Percentiles rank a stretch among this genome's conserved stretches.
These are phyloP conservation scores for Avena insularis DNA, from an alignment of 176 grass and related monocot species.

Conservation along the genomic window DNA sequence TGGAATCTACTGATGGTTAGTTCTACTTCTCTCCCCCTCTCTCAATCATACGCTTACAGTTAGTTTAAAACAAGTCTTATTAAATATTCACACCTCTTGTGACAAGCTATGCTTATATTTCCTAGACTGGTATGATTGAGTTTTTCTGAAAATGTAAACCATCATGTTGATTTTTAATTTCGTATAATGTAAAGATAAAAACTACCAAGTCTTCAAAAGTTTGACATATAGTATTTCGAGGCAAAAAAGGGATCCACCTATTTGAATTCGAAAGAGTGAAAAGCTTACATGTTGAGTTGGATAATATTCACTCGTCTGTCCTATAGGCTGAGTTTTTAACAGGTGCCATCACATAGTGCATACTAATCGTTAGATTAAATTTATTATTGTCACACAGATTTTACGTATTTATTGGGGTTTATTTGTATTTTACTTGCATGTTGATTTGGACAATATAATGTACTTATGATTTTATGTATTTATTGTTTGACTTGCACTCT, in stretches of 20 bases:
- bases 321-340: constrained; percentile 14
- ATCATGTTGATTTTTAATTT: constrained; percentile 16
- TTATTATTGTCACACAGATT: constrained; percentile 1
- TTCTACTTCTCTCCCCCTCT: neutral
- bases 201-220: neutral
- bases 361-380: constrained; percentile 8
- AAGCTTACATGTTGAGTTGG: neutral
- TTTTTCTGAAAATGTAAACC: neutral
- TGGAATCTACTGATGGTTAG: constrained; percentile 59
- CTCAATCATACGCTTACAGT: constrained; percentile 18
- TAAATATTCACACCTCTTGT: neutral
- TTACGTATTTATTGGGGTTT: constrained; percentile 17
- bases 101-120: neutral
- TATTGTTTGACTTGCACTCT: constrained; percentile 18
- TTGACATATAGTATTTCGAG: neutral
- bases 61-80: constrained; percentile 17
- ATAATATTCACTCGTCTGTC: neutral
- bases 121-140: neutral
- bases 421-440: neutral
- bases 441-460: constrained; percentile 5
- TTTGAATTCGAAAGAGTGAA: neutral
- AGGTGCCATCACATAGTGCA: neutral
- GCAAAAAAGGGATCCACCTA: neutral
- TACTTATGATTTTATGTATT: constrained; percentile 30
- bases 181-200: neutral